Percentiles rank a stretch among this genome's conserved stretches.
phyloP scores from a whole-genome alignment of 1,139 yeast species.

The Diutina sp. region DNA sequence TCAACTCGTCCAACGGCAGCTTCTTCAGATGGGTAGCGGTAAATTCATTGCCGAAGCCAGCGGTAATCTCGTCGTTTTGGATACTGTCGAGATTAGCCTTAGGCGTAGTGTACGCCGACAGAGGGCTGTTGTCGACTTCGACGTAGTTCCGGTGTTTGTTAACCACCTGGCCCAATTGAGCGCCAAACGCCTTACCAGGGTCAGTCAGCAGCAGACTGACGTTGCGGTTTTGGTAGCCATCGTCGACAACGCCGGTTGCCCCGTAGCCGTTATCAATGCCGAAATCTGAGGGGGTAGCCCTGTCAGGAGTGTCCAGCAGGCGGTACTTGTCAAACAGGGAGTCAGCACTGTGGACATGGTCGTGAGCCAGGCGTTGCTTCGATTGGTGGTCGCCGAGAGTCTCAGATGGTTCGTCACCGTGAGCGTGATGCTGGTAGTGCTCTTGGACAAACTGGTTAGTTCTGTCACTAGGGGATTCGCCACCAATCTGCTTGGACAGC shows the following conservation, averaged over 20 bases:
- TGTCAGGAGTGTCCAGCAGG: background rate
- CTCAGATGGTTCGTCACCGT: too few species aligned
- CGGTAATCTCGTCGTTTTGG: background rate
- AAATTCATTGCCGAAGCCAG: background rate
- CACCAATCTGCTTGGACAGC: too few species aligned
- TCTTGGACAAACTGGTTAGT: too few species aligned
- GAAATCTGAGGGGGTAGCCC: background rate
- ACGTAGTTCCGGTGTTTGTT: background rate
- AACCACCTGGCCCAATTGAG: background rate
- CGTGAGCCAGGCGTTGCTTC: too few species aligned
- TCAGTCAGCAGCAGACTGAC: background rate
- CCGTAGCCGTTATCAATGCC: background rate
- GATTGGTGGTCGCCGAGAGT: too few species aligned
- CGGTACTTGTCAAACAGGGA: background rate
- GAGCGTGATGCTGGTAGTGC: too few species aligned
- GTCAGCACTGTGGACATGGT: too few species aligned
- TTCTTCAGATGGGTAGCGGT: background rate
- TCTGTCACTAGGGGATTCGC: too few species aligned
- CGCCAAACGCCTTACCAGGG: background rate
- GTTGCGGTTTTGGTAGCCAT: background rate
- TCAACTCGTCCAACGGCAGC: background rate
- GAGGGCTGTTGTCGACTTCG: background rate
- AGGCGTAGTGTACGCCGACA: background rate
- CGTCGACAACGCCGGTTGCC: background rate
- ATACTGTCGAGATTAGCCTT: background rate